Evolutionary conservation across 2,329 filamentous ascomycete species (phyloP), one percentile per base, ranked within the genome.

Genomic region (Colletotrichum sojae): DNA sequence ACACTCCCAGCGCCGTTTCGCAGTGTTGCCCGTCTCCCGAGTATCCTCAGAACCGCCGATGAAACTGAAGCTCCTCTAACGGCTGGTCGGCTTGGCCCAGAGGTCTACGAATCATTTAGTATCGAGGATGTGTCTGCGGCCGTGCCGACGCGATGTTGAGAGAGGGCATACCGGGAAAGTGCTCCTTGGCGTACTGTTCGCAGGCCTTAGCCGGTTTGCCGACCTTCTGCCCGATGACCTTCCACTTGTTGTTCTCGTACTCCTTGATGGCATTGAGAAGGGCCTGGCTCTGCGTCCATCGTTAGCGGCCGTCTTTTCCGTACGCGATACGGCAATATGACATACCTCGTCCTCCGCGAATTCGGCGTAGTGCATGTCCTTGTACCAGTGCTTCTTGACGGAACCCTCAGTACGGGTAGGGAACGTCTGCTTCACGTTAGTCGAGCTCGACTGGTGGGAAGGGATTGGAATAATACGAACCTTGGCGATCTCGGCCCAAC

Each of bases 321-420:
- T 71, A 8, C 10, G 31, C 31, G 67, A 12, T 5, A 63, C 43
- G 60, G 58, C 57, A 51, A 66, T 57, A 73, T 73, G 74, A 82
- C 84, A 79, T 88, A 97, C 94, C 90, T 98, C 96, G 78, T 98
- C 94, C 84, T 98, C 95, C 57, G 94, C 95, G 80, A 99, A 98
- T 79, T 98, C 96, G 73, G 96, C 96, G 80, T 98, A 98, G 79
- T 99, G 96, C 96, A 99, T 99, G 76, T 99, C 96, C 93, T 98
- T 98, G 82, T 99, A 98, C 95, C 96, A 99, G 80, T 99, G 96
- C 83, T 98, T 99, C 87, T 98, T 99, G 22, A 99, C 96, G 77
- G 95, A 98, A 8, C 96, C 96, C 83, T 99, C 96, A 49, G 96
- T 99, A 76, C 96, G 89, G 25, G 90, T 91, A 12, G 96, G 95